Evolutionary conservation across 805 yeast species (phyloP), one percentile per base, ranked within the genome.

Genomic region (Candida sonorensis): DNA sequence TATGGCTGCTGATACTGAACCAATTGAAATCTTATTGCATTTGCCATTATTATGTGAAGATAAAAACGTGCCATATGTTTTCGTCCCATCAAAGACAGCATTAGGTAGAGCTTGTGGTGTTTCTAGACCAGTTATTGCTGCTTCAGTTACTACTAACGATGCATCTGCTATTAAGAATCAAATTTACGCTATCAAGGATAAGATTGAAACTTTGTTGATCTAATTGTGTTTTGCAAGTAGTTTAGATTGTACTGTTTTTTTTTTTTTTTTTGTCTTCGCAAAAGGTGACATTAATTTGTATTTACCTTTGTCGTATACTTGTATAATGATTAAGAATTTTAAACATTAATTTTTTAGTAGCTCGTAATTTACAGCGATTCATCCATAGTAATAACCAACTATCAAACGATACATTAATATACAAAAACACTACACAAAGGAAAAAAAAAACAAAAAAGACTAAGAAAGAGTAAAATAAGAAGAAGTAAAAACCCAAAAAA

Each of bases 31-130:
- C 65, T 79, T 92, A 59, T 77, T 92, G 66, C 98, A 92, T 64
- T 76, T 92, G 64, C 99, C 99, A 31, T 76, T 92, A 55, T 74
- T 92, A 55, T 92, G 99, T 68, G 99, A 92, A 72, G 99, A 92
- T 70, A 92, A 92, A 77, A 92, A 92, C 73, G 98, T 92, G 49
- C 97, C 98, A 45, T 92, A 92, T 73, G 97, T 92, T 45, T 92
- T 92, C 51, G 97, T 92, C 48, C 97, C 99, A 50, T 87, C 97
- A 52, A 90, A 92, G 76, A 79, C 92, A 58, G 98, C 98, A 44
- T 75, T 92, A 55, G 99, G 99, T 65, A 85, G 99, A 74, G 97
- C 98, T 55, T 92, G 98, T 72, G 99, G 99, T 71, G 98, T 92
- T 44, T 86, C 97, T 36, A 84, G 99, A 77, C 97, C 97, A 48